These are phyloP conservation scores for Penicillium concentricum DNA, from an alignment of 2,329 filamentous ascomycete genomes.

Conservation along the genomic window DNA sequence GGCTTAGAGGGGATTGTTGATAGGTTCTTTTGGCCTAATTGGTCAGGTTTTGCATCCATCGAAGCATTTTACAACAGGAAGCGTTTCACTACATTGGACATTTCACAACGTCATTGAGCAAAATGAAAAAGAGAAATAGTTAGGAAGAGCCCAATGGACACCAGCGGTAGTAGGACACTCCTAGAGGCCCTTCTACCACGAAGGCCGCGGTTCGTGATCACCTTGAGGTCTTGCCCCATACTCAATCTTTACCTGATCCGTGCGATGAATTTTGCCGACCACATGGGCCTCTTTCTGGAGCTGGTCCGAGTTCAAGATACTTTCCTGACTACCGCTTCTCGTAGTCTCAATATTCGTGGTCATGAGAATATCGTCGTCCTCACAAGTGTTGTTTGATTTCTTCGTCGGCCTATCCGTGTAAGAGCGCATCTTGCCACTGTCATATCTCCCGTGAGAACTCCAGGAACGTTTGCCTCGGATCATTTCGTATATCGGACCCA, in stretches of 20 bases:
- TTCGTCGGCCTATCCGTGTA: neutral
- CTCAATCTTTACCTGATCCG: conserved; percentile 22
- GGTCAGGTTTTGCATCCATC: neutral
- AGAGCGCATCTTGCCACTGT: neutral
- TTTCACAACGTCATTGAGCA: neutral
- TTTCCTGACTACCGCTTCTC: conserved; percentile 15
- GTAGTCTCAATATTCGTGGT: neutral
- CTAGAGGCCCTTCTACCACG: neutral
- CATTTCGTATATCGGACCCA: conserved; percentile 34
- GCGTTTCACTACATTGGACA: neutral
- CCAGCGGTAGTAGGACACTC: neutral
- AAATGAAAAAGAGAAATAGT: too few species aligned
- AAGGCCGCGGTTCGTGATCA: neutral
- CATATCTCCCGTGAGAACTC: conserved; percentile 14
- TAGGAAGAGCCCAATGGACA: neutral
- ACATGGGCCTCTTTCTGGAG: neutral
- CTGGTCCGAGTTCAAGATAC: conserved; percentile 15
- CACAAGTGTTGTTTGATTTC: neutral
- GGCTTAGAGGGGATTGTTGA: neutral
- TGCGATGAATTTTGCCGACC: conserved; percentile 18
- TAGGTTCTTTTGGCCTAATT: neutral
- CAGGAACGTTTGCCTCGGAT: conserved; percentile 19
- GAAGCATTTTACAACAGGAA: neutral
- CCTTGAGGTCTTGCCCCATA: conserved; percentile 10
- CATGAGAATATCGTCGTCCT: neutral